Conservation (phyloP, 495 filamentous ascomycete genomes). For the Trichoderma erinaceum region DNA sequence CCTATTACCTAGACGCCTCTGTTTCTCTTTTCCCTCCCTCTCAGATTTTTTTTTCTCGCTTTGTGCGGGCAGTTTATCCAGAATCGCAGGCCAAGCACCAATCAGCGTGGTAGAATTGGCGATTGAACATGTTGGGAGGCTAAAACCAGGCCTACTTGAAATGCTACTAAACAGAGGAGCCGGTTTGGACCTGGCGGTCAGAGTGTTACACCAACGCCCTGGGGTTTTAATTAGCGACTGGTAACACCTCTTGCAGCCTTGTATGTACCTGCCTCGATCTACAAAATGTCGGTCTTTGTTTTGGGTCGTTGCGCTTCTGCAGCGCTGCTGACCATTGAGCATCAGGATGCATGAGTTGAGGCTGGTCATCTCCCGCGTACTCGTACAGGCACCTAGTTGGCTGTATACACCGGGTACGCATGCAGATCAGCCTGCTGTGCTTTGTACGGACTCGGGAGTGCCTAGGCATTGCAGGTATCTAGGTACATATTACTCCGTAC, state of each 20-base stretch:
- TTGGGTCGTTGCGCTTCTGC: neutral
- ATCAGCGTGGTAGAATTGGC: constrained; percentile 1
- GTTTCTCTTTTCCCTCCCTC: neutral
- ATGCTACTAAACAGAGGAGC: neutral
- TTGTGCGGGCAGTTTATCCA: constrained; percentile 1
- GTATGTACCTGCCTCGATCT: constrained; percentile 9
- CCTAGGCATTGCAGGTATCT: no score
- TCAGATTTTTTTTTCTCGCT: neutral
- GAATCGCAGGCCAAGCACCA: neutral
- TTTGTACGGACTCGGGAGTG: neutral
- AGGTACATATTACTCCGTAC: neutral
- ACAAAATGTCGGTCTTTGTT: constrained; percentile 1
- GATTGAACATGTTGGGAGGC: neutral
- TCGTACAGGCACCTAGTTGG: no score
- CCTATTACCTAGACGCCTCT: neutral
- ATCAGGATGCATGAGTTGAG: neutral
- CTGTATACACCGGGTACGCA: neutral
- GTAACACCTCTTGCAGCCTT: neutral
- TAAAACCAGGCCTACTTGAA: neutral
- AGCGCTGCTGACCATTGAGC: neutral
- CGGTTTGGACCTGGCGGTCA: constrained; percentile 1
- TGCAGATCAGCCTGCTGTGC: neutral
- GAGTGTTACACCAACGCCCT: neutral
- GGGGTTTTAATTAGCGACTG: neutral
- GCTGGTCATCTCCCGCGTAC: neutral